Evolutionary conservation across 208 protist genomes (phyloP).

Genomic region (Trichomonas vaginalis): DNA sequence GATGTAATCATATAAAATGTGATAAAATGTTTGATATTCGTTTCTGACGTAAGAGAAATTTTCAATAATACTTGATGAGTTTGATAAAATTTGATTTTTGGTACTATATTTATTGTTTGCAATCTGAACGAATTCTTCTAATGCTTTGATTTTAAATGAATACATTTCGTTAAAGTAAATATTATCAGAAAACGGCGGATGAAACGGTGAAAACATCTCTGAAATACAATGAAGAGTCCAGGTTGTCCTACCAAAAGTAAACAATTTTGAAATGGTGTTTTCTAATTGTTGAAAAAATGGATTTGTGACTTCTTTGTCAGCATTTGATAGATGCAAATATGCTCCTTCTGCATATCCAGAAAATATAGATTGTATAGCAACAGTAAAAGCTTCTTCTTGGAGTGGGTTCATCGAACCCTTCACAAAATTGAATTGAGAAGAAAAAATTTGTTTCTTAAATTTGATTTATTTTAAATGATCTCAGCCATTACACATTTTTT

Average conservation of each 20-base stretch:
- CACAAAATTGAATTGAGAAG: too few relatives aligned
- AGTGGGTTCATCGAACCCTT: too few relatives aligned
- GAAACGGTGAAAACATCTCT: not conserved
- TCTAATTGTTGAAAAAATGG: not conserved
- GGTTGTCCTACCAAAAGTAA: not conserved
- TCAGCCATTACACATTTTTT: too few relatives aligned
- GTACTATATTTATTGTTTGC: not conserved
- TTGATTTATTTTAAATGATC: too few relatives aligned
- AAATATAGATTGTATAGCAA: not conserved
- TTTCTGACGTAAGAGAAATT: not conserved
- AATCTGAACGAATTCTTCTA: not conserved
- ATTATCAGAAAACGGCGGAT: not conserved
- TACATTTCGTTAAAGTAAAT: not conserved
- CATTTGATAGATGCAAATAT: not conserved
- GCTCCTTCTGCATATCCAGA: not conserved
- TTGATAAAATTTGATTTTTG: not conserved
- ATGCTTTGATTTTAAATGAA: not conserved
- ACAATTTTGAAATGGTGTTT: not conserved
- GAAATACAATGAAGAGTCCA: not conserved
- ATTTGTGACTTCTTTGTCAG: not conserved
- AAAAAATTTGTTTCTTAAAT: too few relatives aligned
- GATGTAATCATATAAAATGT: not conserved
- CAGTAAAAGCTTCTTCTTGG: not conserved
- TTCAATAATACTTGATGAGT: not conserved
- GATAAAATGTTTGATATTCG: not conserved